A percentile compares a stretch with the other conserved stretches of the same genome.
These are phyloP conservation scores for Diospyros kaki DNA, from an alignment of 148 eudicot genomes.

Conservation along the genomic window DNA sequence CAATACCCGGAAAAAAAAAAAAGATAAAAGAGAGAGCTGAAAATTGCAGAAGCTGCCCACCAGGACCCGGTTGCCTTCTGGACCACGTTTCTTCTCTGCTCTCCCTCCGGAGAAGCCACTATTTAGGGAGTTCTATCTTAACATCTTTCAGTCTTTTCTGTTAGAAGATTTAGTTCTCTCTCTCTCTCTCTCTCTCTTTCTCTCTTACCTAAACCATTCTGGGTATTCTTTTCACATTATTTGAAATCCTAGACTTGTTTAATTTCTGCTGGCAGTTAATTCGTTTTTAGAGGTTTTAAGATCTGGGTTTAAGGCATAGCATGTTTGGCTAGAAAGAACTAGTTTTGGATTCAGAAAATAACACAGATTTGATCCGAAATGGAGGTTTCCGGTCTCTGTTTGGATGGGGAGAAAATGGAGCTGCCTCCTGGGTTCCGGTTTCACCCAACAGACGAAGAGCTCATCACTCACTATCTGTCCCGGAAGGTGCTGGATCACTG, in stretches of 20 bases:
- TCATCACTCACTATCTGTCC: constrained; percentile 63
- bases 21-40: constrained; percentile 16
- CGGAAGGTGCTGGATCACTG: constrained; percentile 44
- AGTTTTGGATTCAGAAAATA: neutral
- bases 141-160: constrained; percentile 26
- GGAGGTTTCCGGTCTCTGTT: constrained; percentile 22
- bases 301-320: constrained; percentile 7
- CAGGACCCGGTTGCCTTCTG: constrained; percentile 45
- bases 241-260: neutral
- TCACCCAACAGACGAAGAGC: constrained; percentile 93
- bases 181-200: neutral
- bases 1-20: too few species aligned
- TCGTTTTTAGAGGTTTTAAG: neutral
- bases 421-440: constrained; percentile 91
- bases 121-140: constrained; percentile 35
- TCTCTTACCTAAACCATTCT: neutral
- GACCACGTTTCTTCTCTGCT: constrained; percentile 50
- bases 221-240: neutral
- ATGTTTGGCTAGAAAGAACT: neutral
- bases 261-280: neutral
- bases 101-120: constrained; percentile 19
- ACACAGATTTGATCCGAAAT: constrained; percentile 12
- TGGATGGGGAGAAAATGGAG: constrained; percentile 54
- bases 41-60: constrained; percentile 33
- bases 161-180: constrained; percentile 1